Evolutionary conservation across 2,329 filamentous ascomycete genomes (phyloP), one percentile per base, ranked within the genome.

Genomic region (Arthrobotrys musiformis): DNA sequence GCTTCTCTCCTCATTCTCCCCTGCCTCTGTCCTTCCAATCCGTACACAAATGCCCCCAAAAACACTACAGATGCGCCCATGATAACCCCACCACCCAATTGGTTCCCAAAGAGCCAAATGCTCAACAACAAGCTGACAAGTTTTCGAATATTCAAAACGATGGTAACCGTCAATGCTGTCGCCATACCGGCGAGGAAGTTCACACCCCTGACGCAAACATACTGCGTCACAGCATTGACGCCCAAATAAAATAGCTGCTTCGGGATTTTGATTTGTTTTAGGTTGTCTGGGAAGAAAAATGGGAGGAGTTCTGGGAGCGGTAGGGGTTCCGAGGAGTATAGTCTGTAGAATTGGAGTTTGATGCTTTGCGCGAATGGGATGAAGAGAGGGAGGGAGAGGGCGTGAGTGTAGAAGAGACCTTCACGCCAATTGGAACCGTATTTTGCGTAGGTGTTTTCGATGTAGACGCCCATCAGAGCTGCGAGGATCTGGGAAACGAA

Each of bases 71-170:
- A 86, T 0, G 94, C 94, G 2, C 95, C 95, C 3, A 93, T 75
- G 64, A 97, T 84, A 77, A 97, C 97, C 42, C 93, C 91, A 0
- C 86, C 84, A 11, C 91, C 89, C 79, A 99, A 86, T 42, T 88
- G 85, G 82, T 99, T 97, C 4, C 94, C 95, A 84, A 99, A 99
- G 1, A 99, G 84, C 88, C 93, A 94, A 74, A 98, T 96, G 81
- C 94, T 97, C 73, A 98, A 83, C 78, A 98, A 85, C 77, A 98
- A 88, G 81, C 94, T 97, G 68, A 97, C 91, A 19, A 99, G 86
- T 84, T 99, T 99, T 80, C 95, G 89, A 76, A 99, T 92, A 83
- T 98, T 99, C 76, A 99, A 86, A 56, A 98, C 93, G 81, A 99
- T 97, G 0, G 94, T 97, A 24, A 99, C 95, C 0, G 95, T 98